phyloP scores from a whole-genome alignment of 2,329 filamentous ascomycete genomes.

The Trichoderma sp. region DNA sequence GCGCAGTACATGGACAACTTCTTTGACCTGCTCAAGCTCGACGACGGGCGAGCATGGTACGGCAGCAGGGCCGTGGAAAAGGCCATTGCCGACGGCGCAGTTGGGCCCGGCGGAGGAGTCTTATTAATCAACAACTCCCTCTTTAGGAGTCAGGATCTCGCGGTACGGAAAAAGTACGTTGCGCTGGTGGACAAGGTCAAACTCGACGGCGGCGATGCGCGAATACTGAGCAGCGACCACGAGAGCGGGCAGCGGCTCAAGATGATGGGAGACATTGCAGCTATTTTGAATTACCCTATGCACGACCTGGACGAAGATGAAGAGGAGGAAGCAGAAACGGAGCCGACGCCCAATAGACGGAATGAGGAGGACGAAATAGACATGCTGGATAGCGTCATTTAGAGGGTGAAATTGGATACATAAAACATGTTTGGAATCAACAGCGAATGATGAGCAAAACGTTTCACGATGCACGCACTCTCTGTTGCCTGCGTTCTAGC shows the following conservation, averaged over 20 bases:
- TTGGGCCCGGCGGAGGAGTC: slow-evolving; percentile 82
- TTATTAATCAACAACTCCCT: slow-evolving; percentile 85
- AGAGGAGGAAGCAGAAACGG: slow-evolving; percentile 45
- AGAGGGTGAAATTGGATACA: slow-evolving; percentile 4
- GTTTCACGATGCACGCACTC: background rate
- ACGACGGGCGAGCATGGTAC: slow-evolving; percentile 91
- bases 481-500: background rate
- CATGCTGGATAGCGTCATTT: slow-evolving; percentile 44
- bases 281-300: slow-evolving; percentile 87
- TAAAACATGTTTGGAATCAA: background rate
- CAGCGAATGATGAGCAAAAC: background rate
- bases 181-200: slow-evolving; percentile 85
- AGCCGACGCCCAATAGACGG: slow-evolving; percentile 23
- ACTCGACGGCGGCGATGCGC: slow-evolving; percentile 81
- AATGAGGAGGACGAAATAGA: slow-evolving; percentile 39
- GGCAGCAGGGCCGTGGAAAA: slow-evolving; percentile 79
- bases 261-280: slow-evolving; percentile 83
- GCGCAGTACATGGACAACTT: slow-evolving; percentile 85
- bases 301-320: slow-evolving; percentile 76
- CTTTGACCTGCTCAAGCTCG: slow-evolving; percentile 73
- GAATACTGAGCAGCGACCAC: slow-evolving; percentile 89
- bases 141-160: slow-evolving; percentile 81
- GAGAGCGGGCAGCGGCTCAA: slow-evolving; percentile 88
- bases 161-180: slow-evolving; percentile 79
- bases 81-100: slow-evolving; percentile 84